Percentiles rank a stretch among this genome's conserved stretches.
Evolutionary conservation across 192 early-diverging fungal genomes (phyloP).

Genomic region (Rhizophagus clarus): DNA sequence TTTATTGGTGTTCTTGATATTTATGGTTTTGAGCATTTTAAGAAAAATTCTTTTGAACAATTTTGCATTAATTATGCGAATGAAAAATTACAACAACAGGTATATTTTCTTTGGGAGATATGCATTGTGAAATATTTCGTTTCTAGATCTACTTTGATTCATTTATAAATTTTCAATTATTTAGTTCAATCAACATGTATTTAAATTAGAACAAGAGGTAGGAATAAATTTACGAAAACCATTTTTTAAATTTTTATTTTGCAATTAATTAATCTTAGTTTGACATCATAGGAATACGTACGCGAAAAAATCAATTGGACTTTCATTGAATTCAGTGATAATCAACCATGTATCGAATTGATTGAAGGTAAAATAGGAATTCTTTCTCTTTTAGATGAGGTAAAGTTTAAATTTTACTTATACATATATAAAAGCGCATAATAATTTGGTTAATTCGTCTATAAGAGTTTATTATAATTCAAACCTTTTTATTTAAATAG

Average conservation of each 20-base stretch:
- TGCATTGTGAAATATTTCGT: neutral
- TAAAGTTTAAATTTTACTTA: slow-evolving; percentile 32
- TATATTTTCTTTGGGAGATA: slow-evolving; percentile 19
- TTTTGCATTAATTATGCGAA: slow-evolving; percentile 98
- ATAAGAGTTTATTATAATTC: no score
- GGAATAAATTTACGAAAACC: neutral
- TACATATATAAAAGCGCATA: neutral
- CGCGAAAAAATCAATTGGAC: slow-evolving; percentile 97
- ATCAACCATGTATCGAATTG: slow-evolving; percentile 97
- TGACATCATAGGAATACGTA: slow-evolving; percentile 70
- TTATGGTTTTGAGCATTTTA: slow-evolving; percentile 99
- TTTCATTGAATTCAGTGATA: slow-evolving; percentile 98
- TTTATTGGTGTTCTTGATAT: slow-evolving; percentile 99
- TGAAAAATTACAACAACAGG: slow-evolving; percentile 96
- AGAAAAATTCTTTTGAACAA: slow-evolving; percentile 99
- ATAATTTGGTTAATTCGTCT: no score
- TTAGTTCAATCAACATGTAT: slow-evolving; percentile 96
- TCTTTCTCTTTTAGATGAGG: slow-evolving; percentile 94
- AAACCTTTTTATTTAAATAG: slow-evolving; percentile 23
- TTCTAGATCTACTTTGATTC: neutral
- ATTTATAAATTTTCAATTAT: neutral
- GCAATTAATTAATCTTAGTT: neutral
- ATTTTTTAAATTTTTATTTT: neutral
- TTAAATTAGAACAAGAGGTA: slow-evolving; percentile 95
- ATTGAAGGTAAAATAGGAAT: slow-evolving; percentile 97